Evolutionary conservation across 441 rosid genomes (phyloP).

Genomic region (Pelargonium fulgidum): DNA sequence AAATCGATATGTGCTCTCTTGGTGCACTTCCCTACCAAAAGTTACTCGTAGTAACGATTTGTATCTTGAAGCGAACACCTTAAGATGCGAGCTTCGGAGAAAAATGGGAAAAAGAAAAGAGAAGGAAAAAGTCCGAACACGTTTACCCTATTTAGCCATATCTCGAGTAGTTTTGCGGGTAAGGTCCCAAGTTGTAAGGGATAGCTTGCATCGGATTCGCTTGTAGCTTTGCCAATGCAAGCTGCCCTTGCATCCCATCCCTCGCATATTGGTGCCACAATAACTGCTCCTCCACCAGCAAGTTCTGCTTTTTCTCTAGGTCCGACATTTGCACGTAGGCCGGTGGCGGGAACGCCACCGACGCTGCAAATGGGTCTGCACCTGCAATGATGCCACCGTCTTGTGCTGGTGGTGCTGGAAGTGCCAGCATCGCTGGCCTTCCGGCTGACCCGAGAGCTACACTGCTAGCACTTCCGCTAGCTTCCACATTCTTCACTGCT

Average conservation of each 20-base stretch:
- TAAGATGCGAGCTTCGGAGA: background rate
- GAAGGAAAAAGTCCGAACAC: background rate
- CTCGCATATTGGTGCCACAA: conserved; percentile 52
- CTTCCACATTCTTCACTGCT: conserved; percentile 5
- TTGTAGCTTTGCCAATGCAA: conserved; percentile 27
- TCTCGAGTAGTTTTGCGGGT: background rate
- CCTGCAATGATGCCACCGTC: background rate
- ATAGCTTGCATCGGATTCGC: conserved; percentile 9
- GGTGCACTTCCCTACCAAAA: too few species aligned
- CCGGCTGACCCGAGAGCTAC: conserved; percentile 42
- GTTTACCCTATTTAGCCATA: background rate
- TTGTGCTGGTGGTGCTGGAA: conserved; percentile 38
- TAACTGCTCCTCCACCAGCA: conserved; percentile 43
- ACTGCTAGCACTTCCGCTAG: conserved; percentile 48
- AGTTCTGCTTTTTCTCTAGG: conserved; percentile 50
- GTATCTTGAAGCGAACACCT: background rate
- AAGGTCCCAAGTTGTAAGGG: background rate
- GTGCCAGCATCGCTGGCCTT: conserved; percentile 41
- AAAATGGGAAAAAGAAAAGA: background rate
- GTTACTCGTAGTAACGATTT: background rate
- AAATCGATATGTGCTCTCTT: too few species aligned
- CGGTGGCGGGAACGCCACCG: conserved; percentile 39
- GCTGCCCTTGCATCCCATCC: conserved; percentile 48
- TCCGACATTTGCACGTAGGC: conserved; percentile 55
- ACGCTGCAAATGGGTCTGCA: conserved; percentile 51